Conservation (phyloP, 345 rosid genomes). For the Eucalyptus grandis region DNA sequence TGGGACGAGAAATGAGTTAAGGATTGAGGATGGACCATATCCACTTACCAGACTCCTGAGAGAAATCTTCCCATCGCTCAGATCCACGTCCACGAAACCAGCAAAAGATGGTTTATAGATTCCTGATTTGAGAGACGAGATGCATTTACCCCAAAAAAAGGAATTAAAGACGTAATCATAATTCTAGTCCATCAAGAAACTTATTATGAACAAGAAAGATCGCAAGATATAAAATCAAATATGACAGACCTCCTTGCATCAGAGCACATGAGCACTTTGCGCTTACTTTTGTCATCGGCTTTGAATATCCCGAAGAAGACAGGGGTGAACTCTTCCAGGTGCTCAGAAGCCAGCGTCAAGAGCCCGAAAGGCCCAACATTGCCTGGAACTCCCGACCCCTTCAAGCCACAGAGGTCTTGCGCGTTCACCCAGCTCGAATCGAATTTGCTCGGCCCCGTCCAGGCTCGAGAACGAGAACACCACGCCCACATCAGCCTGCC, state of each 20-base stretch:
- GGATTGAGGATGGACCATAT: neutral
- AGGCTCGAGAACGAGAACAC: conserved; percentile 40
- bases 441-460: conserved; percentile 43
- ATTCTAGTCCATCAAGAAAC: neutral
- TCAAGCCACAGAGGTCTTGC: conserved; percentile 30
- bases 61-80: conserved; percentile 40
- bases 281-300: neutral
- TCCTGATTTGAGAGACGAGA: conserved; percentile 28
- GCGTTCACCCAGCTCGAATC: conserved; percentile 46
- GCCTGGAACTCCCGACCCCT: conserved; percentile 35
- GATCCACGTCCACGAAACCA: conserved; percentile 64
- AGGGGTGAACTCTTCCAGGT: conserved; percentile 63
- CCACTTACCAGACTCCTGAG: conserved; percentile 62
- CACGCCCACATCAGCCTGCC: conserved; percentile 34
- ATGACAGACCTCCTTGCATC: conserved; percentile 55
- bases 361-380: conserved; percentile 91
- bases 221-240: neutral
- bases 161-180: neutral
- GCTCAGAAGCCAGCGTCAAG: conserved; percentile 51
- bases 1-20: neutral
- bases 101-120: conserved; percentile 68
- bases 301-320: conserved; percentile 80
- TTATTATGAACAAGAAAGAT: neutral
- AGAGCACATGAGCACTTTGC: conserved; percentile 62
- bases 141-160: neutral